Base-by-base conservation (phyloP, 1,284 basidiomycete species). In the Taiwanofungus camphoratus region DNA sequence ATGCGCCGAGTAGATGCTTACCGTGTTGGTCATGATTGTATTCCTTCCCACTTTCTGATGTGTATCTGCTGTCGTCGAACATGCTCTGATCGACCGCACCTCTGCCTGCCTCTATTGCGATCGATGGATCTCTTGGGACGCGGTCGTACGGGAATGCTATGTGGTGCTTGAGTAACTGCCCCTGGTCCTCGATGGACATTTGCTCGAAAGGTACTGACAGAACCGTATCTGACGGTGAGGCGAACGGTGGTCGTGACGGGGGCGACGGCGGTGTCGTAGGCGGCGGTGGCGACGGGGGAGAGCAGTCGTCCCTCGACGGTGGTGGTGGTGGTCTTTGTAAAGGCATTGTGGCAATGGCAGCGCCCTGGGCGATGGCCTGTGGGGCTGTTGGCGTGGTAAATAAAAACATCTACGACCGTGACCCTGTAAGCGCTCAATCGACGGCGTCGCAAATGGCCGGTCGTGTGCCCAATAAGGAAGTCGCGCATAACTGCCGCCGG, bases 241-340 rank as follows among this genome's bases (percentile, higher is more conserved):
- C 20, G 18, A 39, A 33, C 7, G 44, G 16, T 4, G 22, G 40
- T 27, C 30, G 22, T 46, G 19, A 41, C 46, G 16, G 34, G 46
- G 16, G 40, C 30, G 43, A 11, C 4, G 34, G 40, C 2, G 27
- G 52, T 21, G 18, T 33, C 29, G 47, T 38, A 35, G 44, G 15
- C 27, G 36, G 31, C 3, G 41, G 35, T 30, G 36, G 43, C 8
- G 31, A 33, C 8, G 18, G 18, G 11, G 31, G 11, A 13, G 31
- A 18, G 31, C 31, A 13, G 11, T 27, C 26, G 26, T 33, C 11
- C 26, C 41, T 21, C 11, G 48, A 35, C 19, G 52, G 45, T 41
- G 48, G 39, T 50, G 47, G 50, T 48, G 48, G 52, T 37, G 36
- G 55, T 41, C 44, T 46, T 46, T 51, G 46, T 45, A 55, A 46